phyloP scores from a whole-genome alignment of 1,284 basidiomycete genomes.

The Pyrrhoderma lamaoense region DNA sequence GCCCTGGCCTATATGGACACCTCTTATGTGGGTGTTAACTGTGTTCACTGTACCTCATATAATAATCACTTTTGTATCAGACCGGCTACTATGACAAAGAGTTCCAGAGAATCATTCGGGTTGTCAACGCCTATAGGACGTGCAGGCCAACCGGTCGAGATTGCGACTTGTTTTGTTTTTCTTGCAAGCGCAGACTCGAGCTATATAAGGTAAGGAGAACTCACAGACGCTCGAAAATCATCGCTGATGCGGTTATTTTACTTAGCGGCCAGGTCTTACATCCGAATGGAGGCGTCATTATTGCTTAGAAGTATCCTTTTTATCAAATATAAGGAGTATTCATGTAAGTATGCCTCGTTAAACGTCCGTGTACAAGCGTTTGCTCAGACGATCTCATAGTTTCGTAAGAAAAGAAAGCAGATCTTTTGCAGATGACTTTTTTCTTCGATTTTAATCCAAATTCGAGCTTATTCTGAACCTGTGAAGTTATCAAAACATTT shows the following conservation, averaged over 20 bases:
- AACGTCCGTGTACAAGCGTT: too few species aligned
- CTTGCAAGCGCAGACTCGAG: conserved; percentile 44
- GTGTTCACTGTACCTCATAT: not conserved
- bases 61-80: conserved; percentile 17
- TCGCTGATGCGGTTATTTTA: not conserved
- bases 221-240: not conserved
- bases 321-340: too few species aligned
- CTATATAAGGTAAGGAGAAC: conserved; percentile 37
- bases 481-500: too few species aligned
- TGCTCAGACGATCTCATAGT: too few species aligned
- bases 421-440: too few species aligned
- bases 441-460: too few species aligned
- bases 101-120: conserved; percentile 38
- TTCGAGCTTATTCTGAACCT: too few species aligned
- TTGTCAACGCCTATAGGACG: conserved; percentile 40
- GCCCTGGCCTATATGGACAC: conserved; percentile 50
- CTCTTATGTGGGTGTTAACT: conserved; percentile 32
- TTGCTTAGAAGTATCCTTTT: conserved; percentile 25
- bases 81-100: conserved; percentile 41
- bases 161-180: conserved; percentile 48
- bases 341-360: too few species aligned
- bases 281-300: conserved; percentile 32
- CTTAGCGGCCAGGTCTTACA: conserved; percentile 32
- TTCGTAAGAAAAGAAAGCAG: too few species aligned
- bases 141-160: conserved; percentile 49